Conservation (phyloP, 2,329 filamentous ascomycete species). For the Aspergillus pseudoviridinutans region DNA sequence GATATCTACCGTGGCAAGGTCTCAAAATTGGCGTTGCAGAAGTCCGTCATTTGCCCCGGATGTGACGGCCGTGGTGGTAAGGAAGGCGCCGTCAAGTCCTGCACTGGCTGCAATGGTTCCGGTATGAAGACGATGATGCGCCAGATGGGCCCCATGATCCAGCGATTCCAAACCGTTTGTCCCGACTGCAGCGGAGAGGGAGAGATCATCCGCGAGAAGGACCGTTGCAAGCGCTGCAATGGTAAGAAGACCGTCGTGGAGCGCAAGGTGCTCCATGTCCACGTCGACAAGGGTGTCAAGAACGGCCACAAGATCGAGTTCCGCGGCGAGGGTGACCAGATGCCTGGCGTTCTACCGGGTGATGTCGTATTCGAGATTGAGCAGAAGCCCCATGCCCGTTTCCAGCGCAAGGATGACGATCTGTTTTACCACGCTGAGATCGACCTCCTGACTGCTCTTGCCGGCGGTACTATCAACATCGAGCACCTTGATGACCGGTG, state of each 20-base stretch:
- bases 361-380: conserved; percentile 99
- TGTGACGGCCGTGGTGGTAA: conserved; percentile 94
- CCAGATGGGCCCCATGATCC: conserved; percentile 99
- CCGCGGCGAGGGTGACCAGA: conserved; percentile 92
- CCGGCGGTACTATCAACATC: conserved; percentile 83
- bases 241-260: conserved; percentile 99
- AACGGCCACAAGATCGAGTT: conserved; percentile 97
- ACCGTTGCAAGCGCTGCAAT: conserved; percentile 92
- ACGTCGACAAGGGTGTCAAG: conserved; percentile 91
- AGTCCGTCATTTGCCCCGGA: conserved; percentile 93
- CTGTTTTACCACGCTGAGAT: conserved; percentile 94
- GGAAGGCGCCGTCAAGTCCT: conserved; percentile 94
- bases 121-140: conserved; percentile 99
- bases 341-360: conserved; percentile 85
- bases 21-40: conserved; percentile 94
- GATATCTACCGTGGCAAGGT: conserved; percentile 98
- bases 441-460: conserved; percentile 89
- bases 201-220: conserved; percentile 93
- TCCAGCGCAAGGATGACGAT: conserved; percentile 94
- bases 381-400: conserved; percentile 94
- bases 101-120: conserved; percentile 81
- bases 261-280: conserved; percentile 96
- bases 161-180: conserved; percentile 98
- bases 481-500: conserved; percentile 98
- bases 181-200: conserved; percentile 97